Base-by-base conservation (phyloP, 176 grass and related monocot species). In the Guadua angustifolia region DNA sequence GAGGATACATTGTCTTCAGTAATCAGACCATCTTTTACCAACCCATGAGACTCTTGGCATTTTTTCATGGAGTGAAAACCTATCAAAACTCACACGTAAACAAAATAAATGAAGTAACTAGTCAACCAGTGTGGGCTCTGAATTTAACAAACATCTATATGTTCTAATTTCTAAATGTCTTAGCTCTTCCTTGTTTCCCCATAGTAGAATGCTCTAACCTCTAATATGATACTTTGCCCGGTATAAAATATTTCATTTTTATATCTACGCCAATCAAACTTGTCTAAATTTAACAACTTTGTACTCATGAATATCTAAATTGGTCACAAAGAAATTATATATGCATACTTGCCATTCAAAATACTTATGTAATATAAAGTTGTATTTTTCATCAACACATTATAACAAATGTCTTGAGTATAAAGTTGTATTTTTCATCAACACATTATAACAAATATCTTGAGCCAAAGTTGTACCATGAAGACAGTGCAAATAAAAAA, bases 1-100 rank as follows among this genome's bases (percentile, higher is more conserved):
- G 69, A 67, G 5, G 59, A 19, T 40, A 65, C 67, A n/a, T 51
- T 59, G 13, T 71, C 71, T 78, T 78, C 65, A 71, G 35, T 63
- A 13, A 62, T 55, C 43, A 43, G 17, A 11, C 24, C 55, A 35
- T 83, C 66, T 24, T 53, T 49, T 83, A 65, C 7, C 26, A 43
- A 33, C 55, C 26, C 44, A 18, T 53, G 45, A 11, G 26, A 57
- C 9, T 83, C 66, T 32, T 59, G 50, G 46, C 56, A 46, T 53
- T 56, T 78, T 68, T 73, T 46, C 6, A 66, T 70, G 1, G 14
- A 44, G 4, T 45, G 45, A 35, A 32, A 25, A 83, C 66, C 66
- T 83, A 29, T 22, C 9, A 55, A 55, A 79, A 71, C 24, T 71
- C 21, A 52, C 6, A 55, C 10, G 44, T 32, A 29, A 11, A 81